Base-by-base conservation (phyloP, 2,329 filamentous ascomycete genomes). In the Colletotrichum lini region DNA sequence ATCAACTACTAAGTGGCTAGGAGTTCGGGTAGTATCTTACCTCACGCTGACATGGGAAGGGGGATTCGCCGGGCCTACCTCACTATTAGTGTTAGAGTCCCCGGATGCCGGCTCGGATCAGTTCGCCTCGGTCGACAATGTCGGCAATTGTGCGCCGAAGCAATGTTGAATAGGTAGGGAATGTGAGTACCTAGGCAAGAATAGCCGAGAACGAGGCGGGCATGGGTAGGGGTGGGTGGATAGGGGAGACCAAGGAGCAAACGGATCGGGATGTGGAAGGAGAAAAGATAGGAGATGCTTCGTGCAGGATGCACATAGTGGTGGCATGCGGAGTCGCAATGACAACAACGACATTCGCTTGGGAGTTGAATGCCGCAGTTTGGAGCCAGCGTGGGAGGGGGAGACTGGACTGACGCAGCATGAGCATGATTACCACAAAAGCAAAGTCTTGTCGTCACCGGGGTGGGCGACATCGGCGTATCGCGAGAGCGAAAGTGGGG, bases 211-310 rank as follows among this genome's bases (percentile, higher is more conserved):
- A 71, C 63, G 58, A 58, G 44, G 61, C 56, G 21, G 60, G 59
- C 21, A 62, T 35, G 35, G 30, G 12, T 16, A 35, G 18, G 60
- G 44, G 40, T 35, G 26, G 63, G 61, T 65, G 53, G 54, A 26
- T 30, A 44, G 12, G 26, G 26, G 26, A 26, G 21, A n/a, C 21
- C n/a, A 35, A 23, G 47, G 67, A 62, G 57, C 30, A 30, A 30
- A 1, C 63, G 64, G 57, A 49, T 63, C 64, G 64, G 68, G 44
- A 63, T 52, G 65, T 68, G 65, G 58, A 71, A 71, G 64, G 68
- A 63, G 64, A 58, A 58, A 71, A 63, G 68, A 71, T 50, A 52
- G 30, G 68, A 67, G 61, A 65, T 66, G 49, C 62, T 23, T 13
- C 26, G 26, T 18, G 23, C 23, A 15, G 26, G 4, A 53, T 3